Conservation (phyloP, 2,329 filamentous ascomycete genomes). For the Chalara sp. region DNA sequence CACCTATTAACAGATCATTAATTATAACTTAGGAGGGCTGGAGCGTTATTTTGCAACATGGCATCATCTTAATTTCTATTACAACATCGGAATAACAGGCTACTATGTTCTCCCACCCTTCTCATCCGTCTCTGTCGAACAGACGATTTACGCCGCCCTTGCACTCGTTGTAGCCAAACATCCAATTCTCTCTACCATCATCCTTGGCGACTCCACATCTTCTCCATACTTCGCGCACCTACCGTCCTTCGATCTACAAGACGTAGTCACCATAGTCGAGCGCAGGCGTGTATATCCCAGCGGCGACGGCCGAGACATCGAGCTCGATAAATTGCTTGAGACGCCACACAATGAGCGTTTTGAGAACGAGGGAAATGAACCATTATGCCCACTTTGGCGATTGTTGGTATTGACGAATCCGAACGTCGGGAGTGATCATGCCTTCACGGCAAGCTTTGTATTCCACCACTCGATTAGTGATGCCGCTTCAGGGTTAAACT, state of each 20-base stretch:
- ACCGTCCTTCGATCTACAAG: conserved; percentile 1
- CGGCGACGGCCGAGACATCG: not conserved
- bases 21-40: too few species aligned
- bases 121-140: not conserved
- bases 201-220: not conserved
- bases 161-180: not conserved
- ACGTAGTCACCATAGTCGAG: not conserved
- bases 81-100: not conserved
- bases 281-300: not conserved
- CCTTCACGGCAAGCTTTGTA: conserved; percentile 3
- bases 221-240: not conserved
- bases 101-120: not conserved
- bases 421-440: not conserved
- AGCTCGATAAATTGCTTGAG: conserved; percentile 1
- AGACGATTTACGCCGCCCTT: not conserved
- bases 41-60: not conserved
- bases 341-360: not conserved
- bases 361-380: not conserved
- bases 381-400: not conserved
- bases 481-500: not conserved
- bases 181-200: conserved; percentile 1
- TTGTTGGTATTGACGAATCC: not conserved
- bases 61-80: not conserved
- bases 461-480: conserved; percentile 1
- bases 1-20: too few species aligned